Base-by-base conservation (phyloP, 345 rosid species). In the Gossypium rotundifolium region DNA sequence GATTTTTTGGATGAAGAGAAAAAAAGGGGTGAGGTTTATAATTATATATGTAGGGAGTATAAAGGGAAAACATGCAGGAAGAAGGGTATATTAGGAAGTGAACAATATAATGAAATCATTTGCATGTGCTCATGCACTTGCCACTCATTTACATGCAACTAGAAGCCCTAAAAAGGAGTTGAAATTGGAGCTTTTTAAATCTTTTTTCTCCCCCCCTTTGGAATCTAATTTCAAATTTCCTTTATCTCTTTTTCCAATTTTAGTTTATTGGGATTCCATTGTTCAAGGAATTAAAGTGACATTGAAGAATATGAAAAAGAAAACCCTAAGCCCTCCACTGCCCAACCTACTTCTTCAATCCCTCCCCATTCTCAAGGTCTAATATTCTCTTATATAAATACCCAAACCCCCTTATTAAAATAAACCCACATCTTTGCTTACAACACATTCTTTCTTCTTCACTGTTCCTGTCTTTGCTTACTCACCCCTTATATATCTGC, bases 201-300 rank as follows among this genome's bases (percentile, higher is more conserved):
- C 60, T 64, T 70, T 66, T 71, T 55, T 25, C 60, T 58, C 16
- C 23, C 11, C 5, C 25, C 29, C 46, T 79, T 60, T 61, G 77
- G 79, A 76, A 81, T 81, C 77, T 78, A 70, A 79, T 60, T 80
- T 78, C 65, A 74, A 76, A 76, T 46, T 71, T 64, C 58, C 70
- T 76, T 75, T 75, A 27, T 75, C 77, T 68, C 67, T 68, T 75
- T 73, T 65, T 79, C 74, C 45, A 78, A 55, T 45, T 78, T 70
- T 75, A 74, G 79, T 70, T 75, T 63, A 64, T 40, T 52, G 77
- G 66, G 81, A 78, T 78, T 75, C 81, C 84, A 76, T 78, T 74
- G 78, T 63, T 80, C 78, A 76, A 78, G 77, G 79, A 76, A 48
- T 64, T 78, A 80, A 80, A 82, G 82, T 76, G 78, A 54, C 22